A percentile compares a stretch with the other conserved stretches of the same genome.
phyloP scores from a whole-genome alignment of 352 stramenopile species.

The Phytophthora tubulina region DNA sequence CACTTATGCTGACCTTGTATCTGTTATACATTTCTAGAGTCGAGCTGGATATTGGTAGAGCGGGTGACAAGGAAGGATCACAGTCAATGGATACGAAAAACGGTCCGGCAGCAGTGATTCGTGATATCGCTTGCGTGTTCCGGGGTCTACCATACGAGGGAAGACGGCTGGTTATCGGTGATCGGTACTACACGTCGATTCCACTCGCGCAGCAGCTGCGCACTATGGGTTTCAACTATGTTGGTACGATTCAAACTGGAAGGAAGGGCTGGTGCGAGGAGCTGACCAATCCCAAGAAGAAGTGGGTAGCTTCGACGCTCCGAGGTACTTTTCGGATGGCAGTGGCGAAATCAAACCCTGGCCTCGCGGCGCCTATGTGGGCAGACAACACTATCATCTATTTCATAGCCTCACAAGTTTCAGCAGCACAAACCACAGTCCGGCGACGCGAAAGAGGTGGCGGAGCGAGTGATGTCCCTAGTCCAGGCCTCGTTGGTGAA shows the following conservation, averaged over 20 bases:
- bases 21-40: not conserved
- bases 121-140: not conserved
- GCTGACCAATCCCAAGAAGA: too few species aligned
- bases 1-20: not conserved
- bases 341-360: too few species aligned
- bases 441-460: not conserved
- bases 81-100: not conserved
- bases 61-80: not conserved
- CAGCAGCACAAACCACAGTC: not conserved
- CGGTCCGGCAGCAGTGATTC: not conserved
- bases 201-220: too few species aligned
- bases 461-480: not conserved
- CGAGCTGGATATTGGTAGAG: not conserved
- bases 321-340: too few species aligned
- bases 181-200: too few species aligned
- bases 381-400: constrained; percentile 5
- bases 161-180: not conserved
- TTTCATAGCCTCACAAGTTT: not conserved
- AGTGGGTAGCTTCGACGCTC: too few species aligned
- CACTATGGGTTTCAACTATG: too few species aligned
- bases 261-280: too few species aligned
- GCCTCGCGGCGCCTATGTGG: not conserved
- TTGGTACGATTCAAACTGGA: too few species aligned
- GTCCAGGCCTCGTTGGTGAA: constrained; percentile 1
- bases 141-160: not conserved